A percentile compares a stretch with the other conserved stretches of the same genome.
Evolutionary conservation across 2,329 filamentous ascomycete genomes (phyloP).

Genomic region (Lomentospora prolificans): DNA sequence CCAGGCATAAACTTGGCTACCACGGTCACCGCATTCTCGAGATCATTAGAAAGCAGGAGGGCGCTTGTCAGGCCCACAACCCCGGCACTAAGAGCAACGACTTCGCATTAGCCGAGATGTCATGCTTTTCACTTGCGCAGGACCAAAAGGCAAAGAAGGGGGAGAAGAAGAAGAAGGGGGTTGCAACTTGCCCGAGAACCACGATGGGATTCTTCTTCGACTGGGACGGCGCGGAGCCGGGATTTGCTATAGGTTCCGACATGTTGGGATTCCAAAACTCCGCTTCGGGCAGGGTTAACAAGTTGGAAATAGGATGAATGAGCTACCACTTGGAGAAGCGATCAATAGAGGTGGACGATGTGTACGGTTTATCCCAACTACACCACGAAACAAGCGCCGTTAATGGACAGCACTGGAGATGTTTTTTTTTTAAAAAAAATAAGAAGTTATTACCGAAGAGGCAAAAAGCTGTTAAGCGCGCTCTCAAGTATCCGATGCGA

Average conservation of each 20-base stretch:
- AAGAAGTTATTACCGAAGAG: no score
- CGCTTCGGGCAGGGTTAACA: not conserved
- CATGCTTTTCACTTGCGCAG: not conserved
- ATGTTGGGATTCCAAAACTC: not conserved
- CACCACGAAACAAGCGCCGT: not conserved
- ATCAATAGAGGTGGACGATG: not conserved
- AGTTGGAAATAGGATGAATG: not conserved
- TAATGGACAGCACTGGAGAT: no score
- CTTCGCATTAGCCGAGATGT: not conserved
- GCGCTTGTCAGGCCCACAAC: constrained; percentile 43
- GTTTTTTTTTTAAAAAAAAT: no score
- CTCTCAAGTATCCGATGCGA: no score
- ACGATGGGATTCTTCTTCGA: constrained; percentile 1
- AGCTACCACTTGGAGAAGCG: not conserved
- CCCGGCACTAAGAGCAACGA: constrained; percentile 27
- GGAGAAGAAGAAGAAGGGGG: not conserved
- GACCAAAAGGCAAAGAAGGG: not conserved
- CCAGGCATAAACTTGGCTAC: constrained; percentile 87
- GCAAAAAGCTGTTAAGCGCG: not conserved
- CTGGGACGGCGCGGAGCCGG: not conserved
- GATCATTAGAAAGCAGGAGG: constrained; percentile 34
- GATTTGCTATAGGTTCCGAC: not conserved
- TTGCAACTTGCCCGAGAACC: constrained; percentile 6
- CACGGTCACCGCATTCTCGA: constrained; percentile 49
- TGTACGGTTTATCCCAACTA: not conserved